Conservation (phyloP, 2,329 filamentous ascomycete species). For the Arthroderma sp. region DNA sequence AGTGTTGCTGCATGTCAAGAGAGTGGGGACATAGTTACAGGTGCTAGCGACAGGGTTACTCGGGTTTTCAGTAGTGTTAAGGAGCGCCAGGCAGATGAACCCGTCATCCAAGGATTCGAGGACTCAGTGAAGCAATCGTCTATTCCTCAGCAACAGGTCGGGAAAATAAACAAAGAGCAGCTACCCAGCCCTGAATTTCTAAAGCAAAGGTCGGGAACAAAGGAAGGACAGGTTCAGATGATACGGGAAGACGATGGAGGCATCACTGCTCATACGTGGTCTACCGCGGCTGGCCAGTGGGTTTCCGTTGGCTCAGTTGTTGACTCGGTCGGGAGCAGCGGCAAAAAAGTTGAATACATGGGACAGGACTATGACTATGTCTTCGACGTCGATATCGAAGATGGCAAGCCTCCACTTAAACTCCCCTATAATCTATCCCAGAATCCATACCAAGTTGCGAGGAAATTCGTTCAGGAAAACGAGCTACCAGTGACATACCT, state of each 20-base stretch:
- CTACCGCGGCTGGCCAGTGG: conserved; percentile 58
- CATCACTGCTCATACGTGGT: conserved; percentile 83
- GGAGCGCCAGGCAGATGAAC: conserved; percentile 55
- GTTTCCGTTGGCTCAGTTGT: conserved; percentile 88
- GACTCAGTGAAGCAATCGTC: conserved; percentile 69
- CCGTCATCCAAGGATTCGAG: conserved; percentile 61
- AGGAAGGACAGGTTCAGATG: conserved; percentile 91
- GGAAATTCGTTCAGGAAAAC: conserved; percentile 80
- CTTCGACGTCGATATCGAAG: conserved; percentile 92
- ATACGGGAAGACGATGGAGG: conserved; percentile 70
- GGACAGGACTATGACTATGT: conserved; percentile 92
- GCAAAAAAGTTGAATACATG: conserved; percentile 60
- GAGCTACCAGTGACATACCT: conserved; percentile 77
- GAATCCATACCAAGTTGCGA: conserved; percentile 83
- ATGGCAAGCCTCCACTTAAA: conserved; percentile 83
- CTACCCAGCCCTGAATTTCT: conserved; percentile 82
- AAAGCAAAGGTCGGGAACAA: conserved; percentile 68
- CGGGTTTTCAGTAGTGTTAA: conserved; percentile 67
- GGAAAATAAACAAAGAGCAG: conserved; percentile 79
- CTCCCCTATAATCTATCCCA: conserved; percentile 87
- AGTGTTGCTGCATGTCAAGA: conserved; percentile 67
- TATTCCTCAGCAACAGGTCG: conserved; percentile 75
- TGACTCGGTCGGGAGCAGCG: conserved; percentile 70
- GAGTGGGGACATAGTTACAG: conserved; percentile 85
- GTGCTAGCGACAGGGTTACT: conserved; percentile 75